Conservation (phyloP, 2,329 filamentous ascomycete species). For the Diaporthe ampelina region DNA sequence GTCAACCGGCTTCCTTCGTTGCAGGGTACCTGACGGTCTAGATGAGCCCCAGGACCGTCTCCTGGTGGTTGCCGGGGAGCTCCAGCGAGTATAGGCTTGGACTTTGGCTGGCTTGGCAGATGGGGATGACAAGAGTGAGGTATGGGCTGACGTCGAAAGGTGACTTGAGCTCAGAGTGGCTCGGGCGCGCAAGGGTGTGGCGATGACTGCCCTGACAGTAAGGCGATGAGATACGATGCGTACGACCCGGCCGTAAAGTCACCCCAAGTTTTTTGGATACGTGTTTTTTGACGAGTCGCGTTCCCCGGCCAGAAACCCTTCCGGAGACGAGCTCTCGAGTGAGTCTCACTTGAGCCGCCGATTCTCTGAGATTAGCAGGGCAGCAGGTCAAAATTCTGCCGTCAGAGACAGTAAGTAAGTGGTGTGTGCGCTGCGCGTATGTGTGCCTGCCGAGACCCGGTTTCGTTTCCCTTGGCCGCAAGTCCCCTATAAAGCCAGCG, state of each 20-base stretch:
- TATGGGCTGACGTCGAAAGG: conserved; percentile 40
- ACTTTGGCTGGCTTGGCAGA: neutral
- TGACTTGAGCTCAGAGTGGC: conserved; percentile 31
- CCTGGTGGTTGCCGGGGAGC: neutral
- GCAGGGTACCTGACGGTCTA: neutral
- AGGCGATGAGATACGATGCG: conserved; percentile 5
- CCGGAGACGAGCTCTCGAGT: neutral
- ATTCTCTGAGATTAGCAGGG: neutral
- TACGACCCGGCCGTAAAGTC: conserved; percentile 15
- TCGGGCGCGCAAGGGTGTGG: conserved; percentile 22
- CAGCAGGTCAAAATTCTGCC: conserved; percentile 26
- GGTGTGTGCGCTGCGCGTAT: neutral
- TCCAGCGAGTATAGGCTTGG: neutral
- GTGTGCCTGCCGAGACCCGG: conserved; percentile 33
- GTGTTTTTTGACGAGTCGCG: neutral
- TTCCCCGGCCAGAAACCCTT: neutral
- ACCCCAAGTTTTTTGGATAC: neutral
- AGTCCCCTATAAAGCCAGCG: neutral
- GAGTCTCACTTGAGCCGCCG: neutral
- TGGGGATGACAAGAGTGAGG: conserved; percentile 29
- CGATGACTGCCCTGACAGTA: conserved; percentile 30
- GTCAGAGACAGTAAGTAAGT: neutral
- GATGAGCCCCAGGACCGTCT: neutral
- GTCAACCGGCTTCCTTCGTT: neutral
- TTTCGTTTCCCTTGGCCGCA: conserved; percentile 12